A percentile compares a stretch with the other conserved stretches of the same genome.
Evolutionary conservation across 805 yeast species (phyloP).

Genomic region (Cyberlindnera meyerae): DNA sequence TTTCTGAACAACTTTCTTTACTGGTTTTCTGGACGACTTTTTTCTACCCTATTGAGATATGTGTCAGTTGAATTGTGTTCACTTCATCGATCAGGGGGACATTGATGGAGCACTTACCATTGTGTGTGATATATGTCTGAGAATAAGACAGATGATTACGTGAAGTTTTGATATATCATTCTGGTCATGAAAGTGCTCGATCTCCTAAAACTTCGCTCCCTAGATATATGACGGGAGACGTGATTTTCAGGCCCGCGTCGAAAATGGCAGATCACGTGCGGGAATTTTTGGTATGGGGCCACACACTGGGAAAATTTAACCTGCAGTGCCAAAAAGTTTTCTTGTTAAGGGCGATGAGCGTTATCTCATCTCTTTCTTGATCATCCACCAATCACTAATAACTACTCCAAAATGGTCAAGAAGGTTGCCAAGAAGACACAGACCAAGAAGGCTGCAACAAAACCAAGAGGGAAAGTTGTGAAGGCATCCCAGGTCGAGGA

Average conservation of each 20-base stretch:
- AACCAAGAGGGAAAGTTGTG: constrained; percentile 28
- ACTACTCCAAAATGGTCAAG: constrained; percentile 10
- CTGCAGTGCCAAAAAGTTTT: constrained; percentile 1
- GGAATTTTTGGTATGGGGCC: constrained; percentile 2
- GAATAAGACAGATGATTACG: too few species aligned
- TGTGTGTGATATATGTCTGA: too few species aligned
- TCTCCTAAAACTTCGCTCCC: neutral
- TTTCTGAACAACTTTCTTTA: constrained; percentile 68
- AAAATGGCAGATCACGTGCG: constrained; percentile 4
- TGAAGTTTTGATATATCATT: too few species aligned
- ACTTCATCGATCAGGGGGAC: too few species aligned
- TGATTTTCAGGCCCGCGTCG: neutral
- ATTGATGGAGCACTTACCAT: too few species aligned
- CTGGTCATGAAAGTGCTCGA: too few species aligned
- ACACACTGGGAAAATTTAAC: constrained; percentile 1
- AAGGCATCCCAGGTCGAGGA: constrained; percentile 19
- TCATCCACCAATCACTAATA: too few species aligned
- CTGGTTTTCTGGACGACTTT: constrained; percentile 79
- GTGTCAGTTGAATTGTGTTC: too few species aligned
- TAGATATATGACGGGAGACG: too few species aligned
- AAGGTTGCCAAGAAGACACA: constrained; percentile 18
- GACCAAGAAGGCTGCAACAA: constrained; percentile 18
- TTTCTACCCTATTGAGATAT: constrained; percentile 59
- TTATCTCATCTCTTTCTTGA: neutral
- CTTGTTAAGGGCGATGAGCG: neutral